These are phyloP conservation scores for Xylaria sp. DNA, from an alignment of 2,329 filamentous ascomycete species.

Conservation along the genomic window DNA sequence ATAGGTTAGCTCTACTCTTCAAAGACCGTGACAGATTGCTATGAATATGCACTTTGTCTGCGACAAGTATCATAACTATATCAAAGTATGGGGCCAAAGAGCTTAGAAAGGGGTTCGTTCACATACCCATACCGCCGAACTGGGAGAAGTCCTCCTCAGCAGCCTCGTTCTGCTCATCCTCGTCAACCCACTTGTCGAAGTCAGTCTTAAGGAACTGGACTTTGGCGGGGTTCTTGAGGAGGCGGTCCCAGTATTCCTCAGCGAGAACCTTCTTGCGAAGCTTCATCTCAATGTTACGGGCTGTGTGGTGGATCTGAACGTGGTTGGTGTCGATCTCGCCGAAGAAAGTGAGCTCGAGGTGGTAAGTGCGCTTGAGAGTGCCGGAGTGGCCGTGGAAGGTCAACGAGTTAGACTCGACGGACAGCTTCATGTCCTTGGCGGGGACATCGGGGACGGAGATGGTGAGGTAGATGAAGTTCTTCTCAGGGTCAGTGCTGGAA, in stretches of 20 bases:
- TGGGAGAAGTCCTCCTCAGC: conserved; percentile 72
- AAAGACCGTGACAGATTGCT: not conserved
- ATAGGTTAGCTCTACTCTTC: conserved; percentile 6
- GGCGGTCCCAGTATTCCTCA: conserved; percentile 90
- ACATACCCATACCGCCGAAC: conserved; percentile 61
- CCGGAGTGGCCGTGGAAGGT: conserved; percentile 77
- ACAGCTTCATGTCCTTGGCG: conserved; percentile 69
- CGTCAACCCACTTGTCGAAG: conserved; percentile 99
- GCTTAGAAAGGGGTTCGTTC: conserved; percentile 7
- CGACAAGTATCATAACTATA: not conserved
- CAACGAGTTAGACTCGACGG: conserved; percentile 71
- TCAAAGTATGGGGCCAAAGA: not conserved
- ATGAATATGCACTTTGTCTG: not conserved
- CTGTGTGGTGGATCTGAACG: conserved; percentile 82
- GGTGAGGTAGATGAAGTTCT: conserved; percentile 93
- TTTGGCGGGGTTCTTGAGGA: conserved; percentile 86
- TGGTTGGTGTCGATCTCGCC: conserved; percentile 81
- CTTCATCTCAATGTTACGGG: conserved; percentile 82
- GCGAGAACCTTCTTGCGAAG: conserved; percentile 96
- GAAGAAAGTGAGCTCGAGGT: conserved; percentile 81
- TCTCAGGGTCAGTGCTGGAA: conserved; percentile 67
- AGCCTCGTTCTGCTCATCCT: conserved; percentile 94
- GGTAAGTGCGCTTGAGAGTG: conserved; percentile 81
- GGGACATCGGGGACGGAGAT: conserved; percentile 84
- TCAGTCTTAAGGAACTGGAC: conserved; percentile 96